Evolutionary conservation across 345 rosid species (phyloP).

Genomic region (Eutrema heterophyllum): DNA sequence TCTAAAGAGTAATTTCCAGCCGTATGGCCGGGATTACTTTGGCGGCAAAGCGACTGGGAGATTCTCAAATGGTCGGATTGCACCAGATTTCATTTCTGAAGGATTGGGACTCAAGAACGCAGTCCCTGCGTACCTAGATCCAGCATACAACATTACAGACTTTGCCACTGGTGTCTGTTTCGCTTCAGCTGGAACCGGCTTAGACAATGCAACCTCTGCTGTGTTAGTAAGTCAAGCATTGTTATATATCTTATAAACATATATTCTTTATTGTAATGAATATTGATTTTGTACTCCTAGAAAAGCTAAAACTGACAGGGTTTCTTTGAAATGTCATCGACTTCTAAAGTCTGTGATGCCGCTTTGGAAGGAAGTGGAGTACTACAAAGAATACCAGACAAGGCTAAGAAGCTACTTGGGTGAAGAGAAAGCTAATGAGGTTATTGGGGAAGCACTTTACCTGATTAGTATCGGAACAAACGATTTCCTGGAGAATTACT

Average conservation of each 20-base stretch:
- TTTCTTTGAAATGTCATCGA: background rate
- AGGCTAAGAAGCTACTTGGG: conserved; percentile 50
- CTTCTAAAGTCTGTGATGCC: conserved; percentile 70
- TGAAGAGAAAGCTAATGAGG: conserved; percentile 41
- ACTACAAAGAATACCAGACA: conserved; percentile 63
- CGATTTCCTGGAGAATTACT: conserved; percentile 79
- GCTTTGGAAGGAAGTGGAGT: conserved; percentile 71
- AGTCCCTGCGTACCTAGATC: conserved; percentile 82
- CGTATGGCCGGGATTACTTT: conserved; percentile 71
- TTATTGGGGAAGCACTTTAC: conserved; percentile 56
- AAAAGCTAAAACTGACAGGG: background rate
- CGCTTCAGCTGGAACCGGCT: conserved; percentile 92
- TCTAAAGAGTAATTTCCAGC: conserved; percentile 63
- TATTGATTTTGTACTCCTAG: background rate
- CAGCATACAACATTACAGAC: conserved; percentile 48
- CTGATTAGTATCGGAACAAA: conserved; percentile 80
- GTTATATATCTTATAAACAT: background rate
- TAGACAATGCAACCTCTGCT: conserved; percentile 66
- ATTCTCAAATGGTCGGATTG: conserved; percentile 71
- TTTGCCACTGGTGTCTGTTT: conserved; percentile 82
- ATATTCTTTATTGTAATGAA: background rate
- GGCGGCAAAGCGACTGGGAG: conserved; percentile 64
- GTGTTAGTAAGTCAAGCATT: conserved; percentile 56
- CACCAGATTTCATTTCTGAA: conserved; percentile 69
- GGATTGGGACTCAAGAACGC: conserved; percentile 64